Conservation (phyloP, 2,329 filamentous ascomycete species). For the Colletotrichum sansevieriae region DNA sequence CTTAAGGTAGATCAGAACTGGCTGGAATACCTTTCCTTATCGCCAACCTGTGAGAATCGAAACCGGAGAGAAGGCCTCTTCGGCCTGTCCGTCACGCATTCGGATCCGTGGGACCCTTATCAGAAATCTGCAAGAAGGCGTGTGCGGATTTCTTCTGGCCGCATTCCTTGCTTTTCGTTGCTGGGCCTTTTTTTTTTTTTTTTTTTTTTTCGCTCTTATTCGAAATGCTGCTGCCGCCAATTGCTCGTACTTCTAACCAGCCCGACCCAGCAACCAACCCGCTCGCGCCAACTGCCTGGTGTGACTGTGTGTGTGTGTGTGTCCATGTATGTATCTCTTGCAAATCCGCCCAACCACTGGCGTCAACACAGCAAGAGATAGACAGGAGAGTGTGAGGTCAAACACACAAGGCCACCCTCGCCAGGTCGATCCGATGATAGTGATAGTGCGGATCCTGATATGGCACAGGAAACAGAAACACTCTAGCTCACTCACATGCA, state of each 20-base stretch:
- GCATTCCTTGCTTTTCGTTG: too few relatives aligned
- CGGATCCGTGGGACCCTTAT: slow-evolving; percentile 25
- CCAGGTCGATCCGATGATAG: slow-evolving; percentile 21
- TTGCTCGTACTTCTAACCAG: slow-evolving; percentile 7
- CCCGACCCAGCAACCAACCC: slow-evolving; percentile 13
- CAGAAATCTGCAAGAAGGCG: slow-evolving; percentile 38
- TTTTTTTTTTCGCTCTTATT: not conserved
- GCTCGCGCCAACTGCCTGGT: slow-evolving; percentile 14
- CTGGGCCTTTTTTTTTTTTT: not conserved
- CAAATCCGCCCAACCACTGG: slow-evolving; percentile 24
- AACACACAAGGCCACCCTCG: not conserved
- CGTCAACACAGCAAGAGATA: slow-evolving; percentile 30
- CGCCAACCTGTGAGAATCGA: slow-evolving; percentile 14
- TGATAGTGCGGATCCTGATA: slow-evolving; percentile 34
- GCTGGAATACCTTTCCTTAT: slow-evolving; percentile 25
- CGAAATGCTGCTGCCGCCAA: slow-evolving; percentile 1
- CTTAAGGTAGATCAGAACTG: too few relatives aligned
- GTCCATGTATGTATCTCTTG: slow-evolving; percentile 29
- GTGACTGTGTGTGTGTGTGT: slow-evolving; percentile 4
- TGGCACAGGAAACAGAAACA: slow-evolving; percentile 14
- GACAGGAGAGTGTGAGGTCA: slow-evolving; percentile 17
- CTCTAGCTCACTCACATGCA: slow-evolving; percentile 33
- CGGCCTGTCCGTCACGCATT: not conserved
- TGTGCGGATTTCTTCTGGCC: slow-evolving; percentile 28
- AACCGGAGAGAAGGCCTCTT: not conserved